Base-by-base conservation (phyloP, 2,329 filamentous ascomycete genomes). In the Pestalotiopsis sp. region DNA sequence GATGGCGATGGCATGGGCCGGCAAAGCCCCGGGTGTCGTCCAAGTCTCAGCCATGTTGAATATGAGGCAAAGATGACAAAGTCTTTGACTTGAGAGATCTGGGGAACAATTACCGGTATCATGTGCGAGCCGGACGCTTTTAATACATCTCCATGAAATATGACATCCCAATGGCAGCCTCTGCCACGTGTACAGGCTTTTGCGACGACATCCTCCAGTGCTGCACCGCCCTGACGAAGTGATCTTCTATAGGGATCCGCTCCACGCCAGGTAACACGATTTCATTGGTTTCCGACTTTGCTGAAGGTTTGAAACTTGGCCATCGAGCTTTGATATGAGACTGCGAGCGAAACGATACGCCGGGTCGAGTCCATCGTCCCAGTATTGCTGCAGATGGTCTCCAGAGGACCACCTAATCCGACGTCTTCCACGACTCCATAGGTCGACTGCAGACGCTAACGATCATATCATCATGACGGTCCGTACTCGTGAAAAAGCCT, bases 1-100 rank as follows among this genome's bases (percentile, higher is more conserved):
- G 31, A 83, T 75, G n/a, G 80, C 81, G 62, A 83, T 80, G 52
- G 78, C 70, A n/a, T 69, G 63, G 13, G 61, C 23, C 20, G 61
- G 31, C 36, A 63, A 14, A 23, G 25, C 58, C 58, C 31, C 58
- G 20, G 45, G 17, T 52, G 45, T 52, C 45, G 45, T 52, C 45
- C 45, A 52, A 52, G 17, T 52, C 45, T 52, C 45, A 52, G 45
- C 45, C 45, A 52, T 52, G 17, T 52, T 52, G 45, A 52, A 52
- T 52, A 52, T 52, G 45, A 17, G 45, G 45, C 45, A 52, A 52
- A 52, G 45, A 52, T 52, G 45, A 52, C 17, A 52, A 7, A 52
- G 45, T 9, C 20, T 52, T 52, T 52, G 45, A 23, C 45, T 52
- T 52, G 45, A n/a, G 20, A 9, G 45, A 20, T 52, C 45, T 52